Evolutionary conservation across 1,139 yeast species (phyloP).

Genomic region (Oligophagozyma castellii): DNA sequence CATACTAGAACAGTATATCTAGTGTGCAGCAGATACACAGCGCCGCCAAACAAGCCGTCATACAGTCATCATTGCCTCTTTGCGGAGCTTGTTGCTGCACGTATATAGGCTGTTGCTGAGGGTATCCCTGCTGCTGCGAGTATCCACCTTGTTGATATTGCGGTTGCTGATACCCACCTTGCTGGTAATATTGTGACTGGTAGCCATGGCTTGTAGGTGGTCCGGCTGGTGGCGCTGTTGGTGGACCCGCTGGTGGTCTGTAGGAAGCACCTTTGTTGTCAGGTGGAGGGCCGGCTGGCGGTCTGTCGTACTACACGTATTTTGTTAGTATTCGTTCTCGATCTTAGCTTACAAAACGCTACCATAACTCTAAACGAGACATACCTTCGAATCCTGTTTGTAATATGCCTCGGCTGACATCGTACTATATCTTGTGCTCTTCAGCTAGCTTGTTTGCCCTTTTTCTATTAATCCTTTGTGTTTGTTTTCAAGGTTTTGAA

Average conservation of each 20-base stretch:
- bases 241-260: slow-evolving; percentile 8
- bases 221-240: slow-evolving; percentile 7
- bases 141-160: slow-evolving; percentile 28
- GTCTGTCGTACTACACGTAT: neutral
- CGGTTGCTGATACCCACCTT: slow-evolving; percentile 23
- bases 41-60: slow-evolving; percentile 60
- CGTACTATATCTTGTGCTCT: too few species aligned
- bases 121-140: slow-evolving; percentile 25
- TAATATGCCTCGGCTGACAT: too few species aligned
- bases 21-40: slow-evolving; percentile 63
- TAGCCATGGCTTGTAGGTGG: slow-evolving; percentile 8
- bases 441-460: too few species aligned
- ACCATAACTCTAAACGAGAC: too few species aligned
- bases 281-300: slow-evolving; percentile 3
- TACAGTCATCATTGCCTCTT: slow-evolving; percentile 35
- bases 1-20: slow-evolving; percentile 53
- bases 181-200: slow-evolving; percentile 19
- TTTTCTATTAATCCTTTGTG: too few species aligned
- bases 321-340: too few species aligned
- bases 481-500: too few species aligned
- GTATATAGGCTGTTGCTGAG: slow-evolving; percentile 48
- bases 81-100: slow-evolving; percentile 43
- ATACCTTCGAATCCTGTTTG: too few species aligned
- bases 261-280: slow-evolving; percentile 4
- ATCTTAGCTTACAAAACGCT: too few species aligned